Conservation (phyloP, 2,329 filamentous ascomycete genomes). For the Neofusicoccum umdonicola region DNA sequence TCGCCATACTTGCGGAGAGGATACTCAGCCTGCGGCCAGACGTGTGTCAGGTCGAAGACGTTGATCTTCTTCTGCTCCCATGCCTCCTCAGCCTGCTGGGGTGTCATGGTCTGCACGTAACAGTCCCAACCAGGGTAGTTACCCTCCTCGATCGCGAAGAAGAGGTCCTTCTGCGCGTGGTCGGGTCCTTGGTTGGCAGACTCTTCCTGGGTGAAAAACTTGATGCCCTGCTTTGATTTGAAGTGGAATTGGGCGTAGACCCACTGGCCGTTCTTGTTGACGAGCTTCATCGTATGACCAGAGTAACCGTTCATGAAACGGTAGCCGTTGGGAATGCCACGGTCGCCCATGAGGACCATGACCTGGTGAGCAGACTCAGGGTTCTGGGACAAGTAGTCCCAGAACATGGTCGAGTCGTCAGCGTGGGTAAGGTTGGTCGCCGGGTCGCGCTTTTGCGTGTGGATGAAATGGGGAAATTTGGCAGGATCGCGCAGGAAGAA, state of each 20-base stretch:
- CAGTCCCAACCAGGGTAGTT: constrained; percentile 54
- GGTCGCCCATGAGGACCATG: constrained; percentile 55
- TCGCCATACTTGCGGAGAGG: constrained; percentile 54
- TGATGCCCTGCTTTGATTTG: constrained; percentile 53
- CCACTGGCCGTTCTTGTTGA: constrained; percentile 55
- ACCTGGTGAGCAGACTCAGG: constrained; percentile 55
- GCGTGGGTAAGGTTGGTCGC: constrained; percentile 68
- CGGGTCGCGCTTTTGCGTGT: constrained; percentile 73
- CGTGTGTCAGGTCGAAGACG: constrained; percentile 54
- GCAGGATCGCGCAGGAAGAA: constrained; percentile 74
- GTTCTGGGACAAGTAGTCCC: constrained; percentile 58
- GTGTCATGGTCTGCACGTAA: constrained; percentile 51
- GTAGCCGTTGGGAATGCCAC: constrained; percentile 55
- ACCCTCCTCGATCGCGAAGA: constrained; percentile 51
- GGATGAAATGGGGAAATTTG: constrained; percentile 72
- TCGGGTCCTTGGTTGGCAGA: constrained; percentile 52
- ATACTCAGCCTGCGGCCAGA: constrained; percentile 54
- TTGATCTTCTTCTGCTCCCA: constrained; percentile 56
- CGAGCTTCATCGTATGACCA: constrained; percentile 54
- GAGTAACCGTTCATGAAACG: constrained; percentile 56
- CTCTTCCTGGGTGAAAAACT: constrained; percentile 53
- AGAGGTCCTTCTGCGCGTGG: constrained; percentile 54
- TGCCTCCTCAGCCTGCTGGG: constrained; percentile 51
- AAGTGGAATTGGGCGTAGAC: constrained; percentile 54
- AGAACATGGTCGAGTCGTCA: constrained; percentile 64